Conservation (phyloP, 306 rosid species). For the Quercus berberidifolia region DNA sequence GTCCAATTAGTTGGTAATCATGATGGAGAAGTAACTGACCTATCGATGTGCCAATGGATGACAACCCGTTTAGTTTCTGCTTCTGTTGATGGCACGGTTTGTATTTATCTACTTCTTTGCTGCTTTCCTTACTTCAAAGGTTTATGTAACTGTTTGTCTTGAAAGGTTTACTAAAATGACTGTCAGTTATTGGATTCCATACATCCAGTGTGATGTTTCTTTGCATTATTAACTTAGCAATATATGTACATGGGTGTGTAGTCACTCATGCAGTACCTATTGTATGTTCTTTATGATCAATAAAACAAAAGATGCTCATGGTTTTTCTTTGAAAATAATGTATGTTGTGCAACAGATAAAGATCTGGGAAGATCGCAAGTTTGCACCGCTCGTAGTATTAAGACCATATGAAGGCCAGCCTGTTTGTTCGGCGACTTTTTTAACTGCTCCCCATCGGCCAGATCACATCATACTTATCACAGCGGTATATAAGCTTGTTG, state of each 20-base stretch:
- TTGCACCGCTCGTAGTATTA: constrained; percentile 70
- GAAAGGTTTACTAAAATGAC: neutral
- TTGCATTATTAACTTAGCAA: neutral
- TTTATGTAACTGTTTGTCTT: neutral
- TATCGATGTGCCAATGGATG: constrained; percentile 99
- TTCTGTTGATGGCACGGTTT: constrained; percentile 92
- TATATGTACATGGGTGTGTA: neutral
- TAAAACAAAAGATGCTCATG: neutral
- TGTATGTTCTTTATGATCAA: neutral
- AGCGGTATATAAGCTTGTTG: constrained; percentile 49
- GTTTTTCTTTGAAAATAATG: constrained; percentile 1
- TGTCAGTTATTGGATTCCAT: neutral
- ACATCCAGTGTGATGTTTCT: neutral
- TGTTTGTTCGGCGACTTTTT: constrained; percentile 83
- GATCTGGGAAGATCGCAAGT: constrained; percentile 91
- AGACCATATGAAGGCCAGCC: constrained; percentile 89
- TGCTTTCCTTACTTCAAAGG: neutral
- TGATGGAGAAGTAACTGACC: constrained; percentile 90
- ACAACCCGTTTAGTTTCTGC: constrained; percentile 92
- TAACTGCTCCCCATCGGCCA: constrained; percentile 83
- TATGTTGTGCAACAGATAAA: constrained; percentile 58
- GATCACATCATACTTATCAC: constrained; percentile 90
- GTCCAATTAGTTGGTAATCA: constrained; percentile 92
- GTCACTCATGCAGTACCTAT: neutral
- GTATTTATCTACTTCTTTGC: constrained; percentile 28